Evolutionary conservation across 768 basidiomycete species (phyloP).

Genomic region (Russula griseocarnosa): DNA sequence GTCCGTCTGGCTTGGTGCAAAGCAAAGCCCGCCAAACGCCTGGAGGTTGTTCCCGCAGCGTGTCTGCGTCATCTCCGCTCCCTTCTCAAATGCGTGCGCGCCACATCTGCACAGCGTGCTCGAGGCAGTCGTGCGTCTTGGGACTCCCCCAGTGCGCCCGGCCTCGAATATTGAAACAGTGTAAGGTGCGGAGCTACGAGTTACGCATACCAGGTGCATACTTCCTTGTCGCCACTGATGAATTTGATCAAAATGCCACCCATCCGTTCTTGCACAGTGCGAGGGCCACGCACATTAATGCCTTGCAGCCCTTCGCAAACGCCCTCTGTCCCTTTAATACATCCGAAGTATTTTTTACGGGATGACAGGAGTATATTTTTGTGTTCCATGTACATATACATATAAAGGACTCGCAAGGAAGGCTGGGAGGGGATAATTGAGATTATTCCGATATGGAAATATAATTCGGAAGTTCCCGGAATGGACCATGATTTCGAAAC

Average conservation of each 20-base stretch:
- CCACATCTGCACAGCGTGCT: slow-evolving; percentile 19
- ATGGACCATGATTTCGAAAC: background rate
- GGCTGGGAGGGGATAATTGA: background rate
- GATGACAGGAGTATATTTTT: background rate
- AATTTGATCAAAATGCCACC: slow-evolving; percentile 4
- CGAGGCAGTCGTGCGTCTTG: slow-evolving; percentile 17
- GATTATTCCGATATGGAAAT: background rate
- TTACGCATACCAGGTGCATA: background rate
- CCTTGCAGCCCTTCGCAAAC: slow-evolving; percentile 12
- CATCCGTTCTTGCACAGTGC: slow-evolving; percentile 5
- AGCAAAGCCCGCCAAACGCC: slow-evolving; percentile 18
- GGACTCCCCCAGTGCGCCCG: slow-evolving; percentile 1
- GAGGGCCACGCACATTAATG: background rate
- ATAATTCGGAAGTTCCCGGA: slow-evolving; percentile 13
- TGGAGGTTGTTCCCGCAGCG: slow-evolving; percentile 23
- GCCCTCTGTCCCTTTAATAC: background rate
- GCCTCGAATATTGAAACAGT: background rate
- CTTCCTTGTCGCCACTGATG: slow-evolving; percentile 11
- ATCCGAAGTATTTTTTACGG: background rate
- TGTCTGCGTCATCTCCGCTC: slow-evolving; percentile 27
- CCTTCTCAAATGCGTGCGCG: slow-evolving; percentile 14
- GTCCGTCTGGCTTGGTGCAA: slow-evolving; percentile 8
- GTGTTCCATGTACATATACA: background rate
- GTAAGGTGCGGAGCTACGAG: background rate
- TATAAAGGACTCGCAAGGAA: background rate